Conservation (phyloP, 2,329 filamentous ascomycete species). For the Ploettnerulaceae sp. region DNA sequence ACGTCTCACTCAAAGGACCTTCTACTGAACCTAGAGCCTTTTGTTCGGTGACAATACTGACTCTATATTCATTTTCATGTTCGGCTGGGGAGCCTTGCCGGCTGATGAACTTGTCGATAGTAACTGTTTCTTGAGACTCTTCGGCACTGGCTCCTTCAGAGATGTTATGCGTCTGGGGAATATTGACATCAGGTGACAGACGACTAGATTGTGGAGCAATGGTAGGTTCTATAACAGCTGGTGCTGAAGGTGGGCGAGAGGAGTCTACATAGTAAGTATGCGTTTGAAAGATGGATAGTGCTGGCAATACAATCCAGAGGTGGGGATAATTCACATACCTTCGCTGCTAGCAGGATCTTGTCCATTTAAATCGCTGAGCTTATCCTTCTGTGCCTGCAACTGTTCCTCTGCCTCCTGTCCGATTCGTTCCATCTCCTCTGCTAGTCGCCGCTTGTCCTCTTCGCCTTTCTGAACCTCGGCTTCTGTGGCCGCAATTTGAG, state of each 20-base stretch:
- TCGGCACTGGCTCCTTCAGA: too few species aligned
- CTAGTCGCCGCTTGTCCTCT: conserved; percentile 33
- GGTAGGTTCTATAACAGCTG: not conserved
- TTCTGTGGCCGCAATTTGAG: conserved; percentile 32
- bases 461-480: conserved; percentile 29
- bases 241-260: not conserved
- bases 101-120: too few species aligned
- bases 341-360: conserved; percentile 24
- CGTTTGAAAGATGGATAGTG: too few species aligned
- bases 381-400: conserved; percentile 34
- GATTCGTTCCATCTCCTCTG: conserved; percentile 34
- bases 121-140: too few species aligned
- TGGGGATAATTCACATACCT: conserved; percentile 21
- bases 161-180: too few species aligned
- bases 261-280: not conserved
- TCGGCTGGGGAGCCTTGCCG: too few species aligned
- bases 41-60: not conserved
- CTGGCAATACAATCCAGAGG: too few species aligned
- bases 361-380: conserved; percentile 28
- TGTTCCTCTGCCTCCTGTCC: conserved; percentile 34
- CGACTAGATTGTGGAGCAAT: not conserved
- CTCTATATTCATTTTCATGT: not conserved
- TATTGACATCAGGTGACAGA: too few species aligned
- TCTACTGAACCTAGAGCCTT: not conserved
- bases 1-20: not conserved